Conservation (phyloP, 306 rosid genomes). For the Dryas alaskensis region DNA sequence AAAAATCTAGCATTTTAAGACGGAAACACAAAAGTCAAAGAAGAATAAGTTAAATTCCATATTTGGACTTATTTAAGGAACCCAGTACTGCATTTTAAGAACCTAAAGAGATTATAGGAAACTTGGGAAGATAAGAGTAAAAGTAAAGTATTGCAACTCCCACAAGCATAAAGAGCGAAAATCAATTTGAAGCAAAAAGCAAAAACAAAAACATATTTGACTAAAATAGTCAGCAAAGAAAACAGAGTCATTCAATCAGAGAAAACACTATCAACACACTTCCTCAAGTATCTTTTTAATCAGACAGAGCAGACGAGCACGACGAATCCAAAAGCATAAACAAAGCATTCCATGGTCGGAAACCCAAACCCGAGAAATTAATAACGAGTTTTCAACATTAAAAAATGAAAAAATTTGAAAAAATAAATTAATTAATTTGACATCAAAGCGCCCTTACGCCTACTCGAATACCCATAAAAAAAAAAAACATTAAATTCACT, state of each 20-base stretch:
- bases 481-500: neutral
- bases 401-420: neutral
- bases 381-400: neutral
- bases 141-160: neutral
- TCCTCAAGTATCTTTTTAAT: neutral
- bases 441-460: neutral
- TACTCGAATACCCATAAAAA: neutral
- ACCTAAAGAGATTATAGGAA: neutral
- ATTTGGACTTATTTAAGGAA: slow-evolving; percentile 6
- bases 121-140: neutral
- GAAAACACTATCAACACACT: neutral
- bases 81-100: neutral
- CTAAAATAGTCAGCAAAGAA: neutral
- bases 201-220: neutral
- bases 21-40: neutral
- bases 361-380: no score
- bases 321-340: no score
- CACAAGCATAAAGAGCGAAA: neutral
- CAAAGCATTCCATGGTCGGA: no score
- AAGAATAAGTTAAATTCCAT: neutral
- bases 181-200: neutral
- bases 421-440: neutral
- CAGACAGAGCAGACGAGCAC: no score
- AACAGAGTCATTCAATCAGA: neutral
- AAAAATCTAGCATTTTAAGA: neutral